Evolutionary conservation across 2,329 filamentous ascomycete species (phyloP), one percentile per base, ranked within the genome.

Genomic region (Pezicula neosporulosa): DNA sequence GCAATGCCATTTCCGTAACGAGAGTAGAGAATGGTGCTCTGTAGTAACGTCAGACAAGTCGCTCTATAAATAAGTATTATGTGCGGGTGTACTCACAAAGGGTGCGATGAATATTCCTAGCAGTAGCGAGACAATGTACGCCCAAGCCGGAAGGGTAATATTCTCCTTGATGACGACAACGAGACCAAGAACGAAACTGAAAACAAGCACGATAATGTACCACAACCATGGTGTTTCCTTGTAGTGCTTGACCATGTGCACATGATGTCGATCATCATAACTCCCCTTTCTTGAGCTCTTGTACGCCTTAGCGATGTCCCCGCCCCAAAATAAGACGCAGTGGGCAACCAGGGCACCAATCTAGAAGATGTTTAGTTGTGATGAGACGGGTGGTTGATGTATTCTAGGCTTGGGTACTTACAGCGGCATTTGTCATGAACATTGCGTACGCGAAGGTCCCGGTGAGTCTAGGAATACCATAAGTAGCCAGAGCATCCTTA

Each of bases 391-490:
- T 2, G 15, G 7, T 9, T 12, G 2, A 2, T n/a, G 1, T 4
- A 15, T 30, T 12, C 2, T 39, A 33, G 8, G 4, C 13, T 10
- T 42, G 12, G 18, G 12, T 41, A 71, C 75, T 63, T 66, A 77
- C 75, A 30, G 79, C 77, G 54, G 76, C 75, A 62, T 82, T 81
- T 2, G 78, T 76, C 68, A 81, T 81, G 54, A 82, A 74, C 68
- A 82, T 71, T 2, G 73, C 66, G 42, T 74, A 80, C 0, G 77
- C 77, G 56, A 81, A 81, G 1, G 64, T 71, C 1, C 76, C 78
- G 0, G 72, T 72, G 3, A 82, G 60, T 7, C 61, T 69, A 0
- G 79, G 79, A 3, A 75, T 52, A 2, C 79, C 79, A 45, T 73
- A 70, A 24, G 67, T 59, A 0, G 62, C 62, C 21, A 82, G 49